A percentile compares a stretch with the other conserved stretches of the same genome.
phyloP scores from a whole-genome alignment of 2,329 filamentous ascomycete genomes.

The Fusarium camptoceras region DNA sequence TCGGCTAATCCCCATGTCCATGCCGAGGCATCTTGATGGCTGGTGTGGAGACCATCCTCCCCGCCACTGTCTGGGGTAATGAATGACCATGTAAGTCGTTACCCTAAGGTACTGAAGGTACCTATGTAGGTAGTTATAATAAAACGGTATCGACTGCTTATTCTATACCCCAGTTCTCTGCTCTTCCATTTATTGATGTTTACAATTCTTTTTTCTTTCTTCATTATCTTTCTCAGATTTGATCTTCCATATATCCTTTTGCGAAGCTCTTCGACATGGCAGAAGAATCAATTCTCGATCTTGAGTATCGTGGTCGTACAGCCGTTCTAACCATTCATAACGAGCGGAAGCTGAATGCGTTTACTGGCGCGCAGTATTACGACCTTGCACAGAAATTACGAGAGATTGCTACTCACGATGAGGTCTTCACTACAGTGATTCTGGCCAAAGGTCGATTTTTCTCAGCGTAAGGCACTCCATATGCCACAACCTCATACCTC shows the following conservation, averaged over 20 bases:
- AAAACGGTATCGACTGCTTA: neutral
- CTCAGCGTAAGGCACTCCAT: constrained; percentile 77
- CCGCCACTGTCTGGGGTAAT: constrained; percentile 28
- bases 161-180: neutral
- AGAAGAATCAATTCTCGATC: constrained; percentile 47
- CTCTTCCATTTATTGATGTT: neutral
- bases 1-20: constrained; percentile 1
- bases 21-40: constrained; percentile 22
- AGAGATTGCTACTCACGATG: constrained; percentile 81
- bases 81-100: constrained; percentile 15
- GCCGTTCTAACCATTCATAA: constrained; percentile 89
- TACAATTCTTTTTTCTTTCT: neutral
- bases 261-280: constrained; percentile 21
- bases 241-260: neutral
- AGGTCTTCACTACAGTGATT: constrained; percentile 86
- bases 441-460: constrained; percentile 87
- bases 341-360: constrained; percentile 86
- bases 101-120: constrained; percentile 2
- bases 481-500: neutral
- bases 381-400: constrained; percentile 77
- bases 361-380: constrained; percentile 80
- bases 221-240: too few relatives aligned
- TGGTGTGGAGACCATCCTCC: constrained; percentile 33
- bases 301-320: constrained; percentile 57
- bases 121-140: constrained; percentile 5